Evolutionary conservation across 306 rosid genomes (phyloP), one percentile per base, ranked within the genome.

Genomic region (Cotoneaster glaucophyllus): DNA sequence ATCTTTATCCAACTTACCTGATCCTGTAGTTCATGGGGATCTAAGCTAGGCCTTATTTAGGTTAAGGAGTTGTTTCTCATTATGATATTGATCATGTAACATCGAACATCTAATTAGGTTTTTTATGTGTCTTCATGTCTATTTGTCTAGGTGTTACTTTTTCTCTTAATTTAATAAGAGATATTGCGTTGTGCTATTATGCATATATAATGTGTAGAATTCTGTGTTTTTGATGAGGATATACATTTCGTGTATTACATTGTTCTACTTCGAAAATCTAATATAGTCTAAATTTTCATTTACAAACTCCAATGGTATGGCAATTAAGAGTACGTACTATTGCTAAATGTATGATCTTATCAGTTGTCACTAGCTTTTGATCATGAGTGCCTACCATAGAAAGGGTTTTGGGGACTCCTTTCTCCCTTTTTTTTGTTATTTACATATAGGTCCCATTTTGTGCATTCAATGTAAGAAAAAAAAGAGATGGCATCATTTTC

Each of bases 401-500:
- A 50, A 8, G 24, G 24, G 56, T 65, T 18, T 64, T 65, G 62
- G 14, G 67, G 62, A 50, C 50, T 24, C 59, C 37, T 17, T 17
- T 63, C 24, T 29, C 67, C 67, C 7, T 1, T 28, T 5, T 3
- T 7, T 29, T 61, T 11, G 13, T 61, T 26, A 10, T 58, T 54
- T 57, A 57, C 2, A 57, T 28, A 17, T 17, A 37, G 24, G 13
- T 64, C 43, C 10, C 43, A 64, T 64, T 64, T 64, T 64, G 43
- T 17, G 68, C 34, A 17, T 53, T 77, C n/a, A 25, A 68, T 39
- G 4, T 39, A 64, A 68, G 66, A 64, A 54, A 22, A 39, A 37
- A 14, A 22, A 52, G 25, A 43, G 29, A 77, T 77, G 80, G 31
- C 80, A 18, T 37, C 69, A 68, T 57, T 37, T 67, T 25, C 69